A percentile compares a stretch with the other conserved stretches of the same genome.
These are phyloP conservation scores for Sordariomycetes sp. DNA, from an alignment of 2,329 filamentous ascomycete species.

Conservation along the genomic window DNA sequence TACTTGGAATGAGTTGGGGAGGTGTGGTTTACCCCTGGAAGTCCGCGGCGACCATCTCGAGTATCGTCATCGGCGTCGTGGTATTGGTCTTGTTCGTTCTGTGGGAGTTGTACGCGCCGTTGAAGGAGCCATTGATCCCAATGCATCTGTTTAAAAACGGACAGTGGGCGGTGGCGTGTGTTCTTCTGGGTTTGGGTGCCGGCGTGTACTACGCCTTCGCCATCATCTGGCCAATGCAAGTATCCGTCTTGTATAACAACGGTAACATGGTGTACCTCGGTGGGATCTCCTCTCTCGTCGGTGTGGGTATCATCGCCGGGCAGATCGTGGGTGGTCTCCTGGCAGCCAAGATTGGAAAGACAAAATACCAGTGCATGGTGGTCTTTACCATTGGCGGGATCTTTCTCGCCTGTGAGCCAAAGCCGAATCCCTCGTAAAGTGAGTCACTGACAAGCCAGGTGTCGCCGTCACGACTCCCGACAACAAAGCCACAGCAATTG, in stretches of 20 bases:
- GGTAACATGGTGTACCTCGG: no score
- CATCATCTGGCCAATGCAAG: slow-evolving; percentile 13
- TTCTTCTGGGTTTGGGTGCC: slow-evolving; percentile 19
- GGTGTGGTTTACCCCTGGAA: slow-evolving; percentile 21
- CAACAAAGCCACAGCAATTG: slow-evolving; percentile 8
- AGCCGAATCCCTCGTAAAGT: no score
- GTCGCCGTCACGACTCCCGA: slow-evolving; percentile 8
- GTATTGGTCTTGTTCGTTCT: slow-evolving; percentile 9
- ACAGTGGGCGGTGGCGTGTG: slow-evolving; percentile 14
- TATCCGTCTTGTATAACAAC: slow-evolving; percentile 4
- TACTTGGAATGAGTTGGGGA: slow-evolving; percentile 41
- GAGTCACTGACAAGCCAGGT: no score
- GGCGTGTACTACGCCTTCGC: slow-evolving; percentile 22
- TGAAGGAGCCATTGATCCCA: slow-evolving; percentile 1
- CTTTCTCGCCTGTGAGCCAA: no score
- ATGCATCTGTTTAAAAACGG: slow-evolving; percentile 3
- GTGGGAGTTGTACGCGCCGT: slow-evolving; percentile 8
- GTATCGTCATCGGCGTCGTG: slow-evolving; percentile 8
- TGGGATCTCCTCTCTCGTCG: no score
- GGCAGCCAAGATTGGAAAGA: no score
- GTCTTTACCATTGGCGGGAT: no score
- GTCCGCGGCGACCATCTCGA: slow-evolving; percentile 19
- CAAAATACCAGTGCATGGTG: no score
- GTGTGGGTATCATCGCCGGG: no score
- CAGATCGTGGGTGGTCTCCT: no score